Conservation (phyloP, 1,139 yeast genomes). For the Magnusiomyces fungicola region DNA sequence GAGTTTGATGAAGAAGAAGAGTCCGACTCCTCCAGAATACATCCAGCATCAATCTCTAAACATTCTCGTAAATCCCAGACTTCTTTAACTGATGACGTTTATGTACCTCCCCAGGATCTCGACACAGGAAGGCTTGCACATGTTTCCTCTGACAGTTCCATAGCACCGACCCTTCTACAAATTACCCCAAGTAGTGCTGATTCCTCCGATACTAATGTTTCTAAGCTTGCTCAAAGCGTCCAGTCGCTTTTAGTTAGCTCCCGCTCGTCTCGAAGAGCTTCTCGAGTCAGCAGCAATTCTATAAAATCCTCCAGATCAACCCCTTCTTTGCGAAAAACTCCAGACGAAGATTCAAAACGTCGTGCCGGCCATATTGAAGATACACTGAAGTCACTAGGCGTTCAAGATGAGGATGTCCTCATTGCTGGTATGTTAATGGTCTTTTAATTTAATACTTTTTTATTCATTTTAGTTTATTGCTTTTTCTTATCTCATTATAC, state of each 20-base stretch:
- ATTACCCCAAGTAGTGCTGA: too few species aligned
- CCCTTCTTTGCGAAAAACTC: not conserved
- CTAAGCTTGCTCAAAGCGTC: slow-evolving; percentile 11
- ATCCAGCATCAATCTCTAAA: not conserved
- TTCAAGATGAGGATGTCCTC: slow-evolving; percentile 23
- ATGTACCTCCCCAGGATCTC: too few species aligned
- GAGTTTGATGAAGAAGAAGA: slow-evolving; percentile 5
- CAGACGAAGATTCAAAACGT: slow-evolving; percentile 14
- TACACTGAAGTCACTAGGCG: slow-evolving; percentile 25
- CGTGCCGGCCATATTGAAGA: slow-evolving; percentile 24
- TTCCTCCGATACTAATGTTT: not conserved
- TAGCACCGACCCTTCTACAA: not conserved
- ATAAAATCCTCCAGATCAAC: not conserved
- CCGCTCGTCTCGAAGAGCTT: not conserved
- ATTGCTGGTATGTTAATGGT: slow-evolving; percentile 22
- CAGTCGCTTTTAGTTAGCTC: slow-evolving; percentile 6
- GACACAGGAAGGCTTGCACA: too few species aligned
- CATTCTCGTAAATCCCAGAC: not conserved
- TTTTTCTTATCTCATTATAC: too few species aligned
- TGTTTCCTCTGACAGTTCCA: not conserved
- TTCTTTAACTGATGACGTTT: too few species aligned
- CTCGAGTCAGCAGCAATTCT: not conserved
- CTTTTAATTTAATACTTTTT: not conserved
- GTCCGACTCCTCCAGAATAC: too few species aligned
- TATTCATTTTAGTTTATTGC: too few species aligned